Percentiles rank a stretch among this genome's conserved stretches.
Evolutionary conservation across 202 grass and related monocot species (phyloP).

Genomic region (Miscanthus sacchariflorus): DNA sequence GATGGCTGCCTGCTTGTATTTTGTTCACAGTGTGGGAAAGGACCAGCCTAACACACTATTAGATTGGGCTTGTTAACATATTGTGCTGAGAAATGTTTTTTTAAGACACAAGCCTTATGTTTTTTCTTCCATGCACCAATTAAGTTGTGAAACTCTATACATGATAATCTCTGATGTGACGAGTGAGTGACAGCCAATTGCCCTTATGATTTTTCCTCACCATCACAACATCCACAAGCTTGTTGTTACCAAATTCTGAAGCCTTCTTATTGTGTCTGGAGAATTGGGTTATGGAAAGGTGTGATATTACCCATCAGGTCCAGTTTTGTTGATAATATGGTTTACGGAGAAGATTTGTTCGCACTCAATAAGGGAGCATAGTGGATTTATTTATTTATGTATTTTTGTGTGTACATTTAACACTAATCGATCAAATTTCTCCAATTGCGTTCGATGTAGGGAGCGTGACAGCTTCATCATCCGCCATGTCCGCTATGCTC

Average conservation of each 20-base stretch:
- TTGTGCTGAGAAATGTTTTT: neutral
- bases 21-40: too few species aligned
- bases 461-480: constrained; percentile 3
- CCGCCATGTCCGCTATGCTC: neutral
- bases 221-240: neutral
- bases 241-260: neutral
- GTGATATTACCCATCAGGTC: neutral
- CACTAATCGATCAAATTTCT: constrained; percentile 4
- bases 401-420: neutral
- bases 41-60: too few species aligned
- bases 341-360: neutral
- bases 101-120: neutral
- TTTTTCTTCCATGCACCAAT: neutral
- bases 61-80: too few species aligned
- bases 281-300: neutral
- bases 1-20: too few species aligned
- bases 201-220: constrained; percentile 8
- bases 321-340: constrained; percentile 10
- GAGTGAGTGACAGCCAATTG: neutral
- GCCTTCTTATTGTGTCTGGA: neutral
- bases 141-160: constrained; percentile 1
- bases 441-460: neutral
- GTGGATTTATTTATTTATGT: neutral
- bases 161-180: constrained; percentile 8
- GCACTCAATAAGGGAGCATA: neutral